Conservation (phyloP, 208 protist genomes). For the Trypanosoma vivax region DNA sequence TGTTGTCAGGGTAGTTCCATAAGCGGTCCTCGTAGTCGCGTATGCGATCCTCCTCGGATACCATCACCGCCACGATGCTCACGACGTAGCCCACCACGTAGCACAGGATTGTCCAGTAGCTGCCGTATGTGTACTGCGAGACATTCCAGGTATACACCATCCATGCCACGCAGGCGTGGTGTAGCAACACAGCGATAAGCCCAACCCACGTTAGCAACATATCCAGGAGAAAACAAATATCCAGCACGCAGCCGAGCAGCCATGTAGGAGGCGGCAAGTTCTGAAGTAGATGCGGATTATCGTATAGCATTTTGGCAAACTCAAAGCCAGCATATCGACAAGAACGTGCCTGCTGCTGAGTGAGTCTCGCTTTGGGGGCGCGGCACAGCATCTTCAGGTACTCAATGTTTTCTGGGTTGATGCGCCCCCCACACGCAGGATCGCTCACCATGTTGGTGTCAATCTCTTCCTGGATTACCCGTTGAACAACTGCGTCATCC, state of each 20-base stretch:
- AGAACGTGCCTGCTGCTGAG: conserved; percentile 52
- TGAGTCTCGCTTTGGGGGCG: conserved; percentile 50
- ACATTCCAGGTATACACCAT: conserved; percentile 48
- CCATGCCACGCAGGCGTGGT: conserved; percentile 46
- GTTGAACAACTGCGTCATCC: conserved; percentile 47
- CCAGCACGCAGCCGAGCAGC: conserved; percentile 16
- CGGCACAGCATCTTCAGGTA: conserved; percentile 61
- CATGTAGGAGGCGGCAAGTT: conserved; percentile 24
- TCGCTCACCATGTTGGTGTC: conserved; percentile 41
- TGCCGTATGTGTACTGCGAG: conserved; percentile 22
- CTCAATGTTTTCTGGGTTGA: conserved; percentile 42
- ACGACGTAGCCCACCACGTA: conserved; percentile 72
- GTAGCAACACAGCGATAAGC: conserved; percentile 38
- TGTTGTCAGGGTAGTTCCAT: conserved; percentile 67
- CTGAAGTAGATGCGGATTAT: conserved; percentile 58
- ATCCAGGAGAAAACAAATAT: conserved; percentile 28
- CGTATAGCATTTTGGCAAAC: conserved; percentile 66
- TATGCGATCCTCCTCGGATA: conserved; percentile 60
- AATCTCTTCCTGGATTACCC: conserved; percentile 69
- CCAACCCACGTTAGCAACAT: conserved; percentile 47
- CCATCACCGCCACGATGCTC: conserved; percentile 51
- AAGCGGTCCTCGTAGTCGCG: conserved; percentile 50
- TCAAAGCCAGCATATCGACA: conserved; percentile 77
- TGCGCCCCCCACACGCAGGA: conserved; percentile 28
- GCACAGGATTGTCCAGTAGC: conserved; percentile 71